phyloP scores from a whole-genome alignment of 1,284 basidiomycete species.

The Sanghuangporus baumii region DNA sequence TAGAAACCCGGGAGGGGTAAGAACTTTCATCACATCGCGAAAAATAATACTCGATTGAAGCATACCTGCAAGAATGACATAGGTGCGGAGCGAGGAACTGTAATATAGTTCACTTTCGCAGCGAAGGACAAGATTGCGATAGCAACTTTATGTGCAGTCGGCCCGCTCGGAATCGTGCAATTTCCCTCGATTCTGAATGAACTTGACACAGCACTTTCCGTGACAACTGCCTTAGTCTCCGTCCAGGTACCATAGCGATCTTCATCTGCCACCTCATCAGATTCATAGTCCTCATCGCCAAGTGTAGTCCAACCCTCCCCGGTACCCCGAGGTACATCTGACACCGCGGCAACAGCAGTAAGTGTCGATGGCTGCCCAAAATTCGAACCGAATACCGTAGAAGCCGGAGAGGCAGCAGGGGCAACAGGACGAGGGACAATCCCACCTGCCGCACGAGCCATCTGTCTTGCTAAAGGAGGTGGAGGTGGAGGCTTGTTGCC shows the following conservation, averaged over 20 bases:
- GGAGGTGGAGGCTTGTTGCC: too few species aligned
- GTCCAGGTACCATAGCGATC: constrained; percentile 18
- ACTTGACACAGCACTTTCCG: constrained; percentile 43
- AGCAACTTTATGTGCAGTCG: constrained; percentile 46
- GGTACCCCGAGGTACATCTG: too few species aligned
- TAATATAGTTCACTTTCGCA: constrained; percentile 40
- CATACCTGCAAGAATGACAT: constrained; percentile 42
- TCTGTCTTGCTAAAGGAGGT: too few species aligned
- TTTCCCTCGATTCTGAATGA: constrained; percentile 44
- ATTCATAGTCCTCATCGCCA: background rate
- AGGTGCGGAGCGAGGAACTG: constrained; percentile 41
- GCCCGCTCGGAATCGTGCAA: constrained; percentile 47
- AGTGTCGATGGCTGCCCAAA: too few species aligned
- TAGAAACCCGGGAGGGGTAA: constrained; percentile 21
- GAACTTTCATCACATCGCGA: constrained; percentile 8
- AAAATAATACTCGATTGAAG: constrained; percentile 6
- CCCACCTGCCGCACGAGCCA: background rate
- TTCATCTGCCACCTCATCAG: constrained; percentile 15
- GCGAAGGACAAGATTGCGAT: constrained; percentile 45
- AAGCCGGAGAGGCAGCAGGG: background rate
- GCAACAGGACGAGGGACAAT: background rate
- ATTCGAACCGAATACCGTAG: too few species aligned
- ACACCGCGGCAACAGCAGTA: too few species aligned
- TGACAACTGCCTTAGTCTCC: constrained; percentile 27
- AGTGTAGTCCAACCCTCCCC: background rate